Base-by-base conservation (phyloP, 2,329 filamentous ascomycete species). In the Escovopsis sp. region DNA sequence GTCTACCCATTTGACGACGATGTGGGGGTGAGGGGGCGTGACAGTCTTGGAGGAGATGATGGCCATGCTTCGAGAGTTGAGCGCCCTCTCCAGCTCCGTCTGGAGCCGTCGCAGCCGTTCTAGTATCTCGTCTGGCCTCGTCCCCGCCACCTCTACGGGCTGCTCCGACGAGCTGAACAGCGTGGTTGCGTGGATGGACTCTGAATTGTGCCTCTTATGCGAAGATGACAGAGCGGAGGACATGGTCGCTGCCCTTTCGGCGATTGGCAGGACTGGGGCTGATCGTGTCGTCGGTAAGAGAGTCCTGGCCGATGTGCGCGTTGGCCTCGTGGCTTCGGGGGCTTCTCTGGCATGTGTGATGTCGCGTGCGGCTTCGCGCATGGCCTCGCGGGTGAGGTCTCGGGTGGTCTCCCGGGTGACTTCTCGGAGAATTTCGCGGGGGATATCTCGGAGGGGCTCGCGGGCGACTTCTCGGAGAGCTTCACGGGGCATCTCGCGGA, bases 1-100 rank as follows among this genome's bases (percentile, higher is more conserved):
- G 57, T 91, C 85, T 6, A 91, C 85, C 85, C 85, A 91, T 56
- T 88, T 86, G 10, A 81, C 74, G 11, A 81, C 77, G 37, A 81
- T 73, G 55, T 78, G 63, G 55, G 81, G 71, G 56, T 80, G 59
- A 47, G 77, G 55, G 55, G 72, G 64, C 43, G 70, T 59, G 47
- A 69, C 61, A 45, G 70, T 64, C 60, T 75, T 72, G 9, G 72
- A 65, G 0, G 68, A 70, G 39, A 78, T 64, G 42, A 77, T 66
- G 18, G 76, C 76, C 68, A 76, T 78, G 1, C 75, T 68, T 53
- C 77, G 69, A 34, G 77, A 67, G 50, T 80, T 80, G 7, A 81
- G 60, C 3, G 77, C 75, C 38, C 77, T 65, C 50, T 80, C 75
- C 23, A 81, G 59, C 54, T 81, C 77, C 0, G 62, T 58, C 53